Evolutionary conservation across 2,329 filamentous ascomycete genomes (phyloP), one percentile per base, ranked within the genome.

Genomic region (Pestalotiopsis sp.): DNA sequence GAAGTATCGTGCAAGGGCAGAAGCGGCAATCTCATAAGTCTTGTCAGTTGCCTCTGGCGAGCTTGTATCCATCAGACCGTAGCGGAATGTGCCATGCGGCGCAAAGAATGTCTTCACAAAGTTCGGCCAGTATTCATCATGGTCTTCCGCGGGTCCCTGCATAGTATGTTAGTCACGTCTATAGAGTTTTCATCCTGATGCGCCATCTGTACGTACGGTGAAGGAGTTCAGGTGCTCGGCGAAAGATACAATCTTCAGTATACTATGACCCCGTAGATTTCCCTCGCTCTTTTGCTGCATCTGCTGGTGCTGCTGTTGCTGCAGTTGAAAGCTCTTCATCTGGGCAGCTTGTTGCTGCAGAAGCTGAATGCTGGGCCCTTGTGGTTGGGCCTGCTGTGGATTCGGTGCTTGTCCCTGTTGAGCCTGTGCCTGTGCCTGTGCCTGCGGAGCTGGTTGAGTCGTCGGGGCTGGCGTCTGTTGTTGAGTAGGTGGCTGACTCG

Each of bases 101-200:
- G 93, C 91, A 79, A 98, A 99, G 80, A 97, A 97, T 60, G 88
- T 88, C 48, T 86, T 82, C 20, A 97, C 94, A 73, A 98, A 96
- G 4, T 81, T 80, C 71, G 91, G 87, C 95, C 95, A 98, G 74
- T 93, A 92, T 4, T 97, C 80, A 74, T 94, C 91, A 68, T 91
- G 9, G 10, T 57, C 63, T 20, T 57, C 63, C 20, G 11, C 30
- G 17, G 61, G 22, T 20, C 38, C 38, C 61, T 64, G 38, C 10
- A n/a, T 22, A 24, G 7, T 4, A n/a, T 62, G 38, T 48, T 48
- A 52, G 61, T 64, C 40, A 52, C 17, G 13, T 52, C 24, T 26
- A 10, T 13, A 40, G 9, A 62, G 10, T 13, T 26, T 17, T 26
- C 56, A 14, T 14, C 22, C 20, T 13, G 5, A n/a, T 20, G 38